Conservation (phyloP, 352 stramenopile species). For the Phytophthora pinifolia region DNA sequence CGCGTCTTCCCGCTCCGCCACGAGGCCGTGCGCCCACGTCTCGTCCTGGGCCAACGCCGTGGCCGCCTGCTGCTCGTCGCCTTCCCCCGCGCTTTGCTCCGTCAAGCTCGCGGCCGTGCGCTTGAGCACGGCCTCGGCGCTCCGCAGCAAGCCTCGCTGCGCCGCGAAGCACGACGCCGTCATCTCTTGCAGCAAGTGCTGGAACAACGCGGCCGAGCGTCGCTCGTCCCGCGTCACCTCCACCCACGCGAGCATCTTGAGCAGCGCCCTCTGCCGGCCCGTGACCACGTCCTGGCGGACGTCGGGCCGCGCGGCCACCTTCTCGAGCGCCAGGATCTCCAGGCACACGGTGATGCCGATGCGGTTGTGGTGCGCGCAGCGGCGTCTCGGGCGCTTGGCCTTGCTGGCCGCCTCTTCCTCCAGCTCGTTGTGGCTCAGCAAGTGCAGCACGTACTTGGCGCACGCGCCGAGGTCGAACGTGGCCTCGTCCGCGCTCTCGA, state of each 20-base stretch:
- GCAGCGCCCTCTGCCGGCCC: slow-evolving; percentile 48
- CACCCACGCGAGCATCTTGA: slow-evolving; percentile 52
- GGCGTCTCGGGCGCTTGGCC: too few relatives aligned
- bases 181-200: slow-evolving; percentile 53
- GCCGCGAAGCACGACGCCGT: slow-evolving; percentile 39
- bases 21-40: slow-evolving; percentile 45
- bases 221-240: slow-evolving; percentile 52
- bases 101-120: slow-evolving; percentile 38
- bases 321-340: slow-evolving; percentile 66
- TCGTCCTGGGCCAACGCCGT: slow-evolving; percentile 45
- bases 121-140: slow-evolving; percentile 47
- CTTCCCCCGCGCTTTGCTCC: slow-evolving; percentile 27
- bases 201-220: slow-evolving; percentile 54
- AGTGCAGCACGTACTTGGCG: slow-evolving; percentile 62
- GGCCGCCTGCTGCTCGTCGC: slow-evolving; percentile 17
- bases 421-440: slow-evolving; percentile 55
- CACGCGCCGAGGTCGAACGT: slow-evolving; percentile 53
- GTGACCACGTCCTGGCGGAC: slow-evolving; percentile 36
- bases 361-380: slow-evolving; percentile 71
- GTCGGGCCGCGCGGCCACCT: slow-evolving; percentile 30
- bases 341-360: slow-evolving; percentile 72
- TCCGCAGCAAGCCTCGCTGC: slow-evolving; percentile 47
- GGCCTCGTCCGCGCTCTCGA: slow-evolving; percentile 38
- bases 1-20: slow-evolving; percentile 43
- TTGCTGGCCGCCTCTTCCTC: slow-evolving; percentile 23